Conservation (phyloP, 768 basidiomycete species). For the Russula sp. region DNA sequence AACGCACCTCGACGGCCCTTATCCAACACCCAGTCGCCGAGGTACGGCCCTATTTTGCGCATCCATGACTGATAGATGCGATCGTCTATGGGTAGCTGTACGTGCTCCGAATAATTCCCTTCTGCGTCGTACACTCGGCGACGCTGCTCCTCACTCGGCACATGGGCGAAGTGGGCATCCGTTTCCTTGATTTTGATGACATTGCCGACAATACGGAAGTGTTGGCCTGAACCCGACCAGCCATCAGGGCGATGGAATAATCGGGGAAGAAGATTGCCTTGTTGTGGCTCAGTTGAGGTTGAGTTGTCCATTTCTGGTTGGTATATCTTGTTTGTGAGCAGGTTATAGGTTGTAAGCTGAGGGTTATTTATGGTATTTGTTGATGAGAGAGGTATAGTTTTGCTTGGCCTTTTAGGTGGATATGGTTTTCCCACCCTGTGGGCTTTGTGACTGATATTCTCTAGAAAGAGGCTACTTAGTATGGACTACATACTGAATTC, state of each 20-base stretch:
- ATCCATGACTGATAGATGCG: neutral
- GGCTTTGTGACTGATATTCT: no score
- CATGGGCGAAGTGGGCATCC: neutral
- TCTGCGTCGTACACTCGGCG: neutral
- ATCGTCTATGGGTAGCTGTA: rapidly evolving
- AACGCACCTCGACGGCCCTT: neutral
- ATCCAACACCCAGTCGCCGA: slow-evolving; percentile 9
- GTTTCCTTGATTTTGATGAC: slow-evolving; percentile 8
- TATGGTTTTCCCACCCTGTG: no score
- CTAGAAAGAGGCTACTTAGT: neutral
- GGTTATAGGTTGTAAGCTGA: neutral
- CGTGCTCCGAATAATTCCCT: neutral
- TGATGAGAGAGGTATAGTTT: neutral
- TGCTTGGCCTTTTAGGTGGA: neutral
- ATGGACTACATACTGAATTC: neutral
- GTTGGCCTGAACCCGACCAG: neutral
- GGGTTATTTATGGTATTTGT: neutral
- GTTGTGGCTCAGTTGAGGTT: neutral
- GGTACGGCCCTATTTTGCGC: neutral
- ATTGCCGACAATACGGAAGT: neutral
- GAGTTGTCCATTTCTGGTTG: neutral
- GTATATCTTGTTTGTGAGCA: neutral
- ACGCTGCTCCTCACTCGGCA: neutral
- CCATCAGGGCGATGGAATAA: neutral
- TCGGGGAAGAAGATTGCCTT: no score